Evolutionary conservation across 257 asterid genomes (phyloP).

Genomic region (Voacanga thouarsii): DNA sequence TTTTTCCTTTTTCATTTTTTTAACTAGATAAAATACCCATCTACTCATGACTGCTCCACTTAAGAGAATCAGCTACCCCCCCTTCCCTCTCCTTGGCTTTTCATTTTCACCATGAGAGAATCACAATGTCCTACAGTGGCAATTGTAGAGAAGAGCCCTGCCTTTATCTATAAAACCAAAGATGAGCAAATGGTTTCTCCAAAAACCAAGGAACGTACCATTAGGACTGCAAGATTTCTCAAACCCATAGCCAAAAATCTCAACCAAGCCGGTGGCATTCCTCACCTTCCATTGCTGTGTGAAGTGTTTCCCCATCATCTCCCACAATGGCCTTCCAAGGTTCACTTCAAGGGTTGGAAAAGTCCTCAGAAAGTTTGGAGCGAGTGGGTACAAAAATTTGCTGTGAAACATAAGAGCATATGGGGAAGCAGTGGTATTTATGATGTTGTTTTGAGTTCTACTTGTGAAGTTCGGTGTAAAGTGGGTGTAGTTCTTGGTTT

Average conservation of each 20-base stretch:
- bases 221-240: constrained; percentile 10
- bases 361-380: constrained; percentile 25
- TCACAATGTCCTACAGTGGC: neutral
- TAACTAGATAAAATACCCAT: no score
- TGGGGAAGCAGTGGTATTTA: constrained; percentile 39
- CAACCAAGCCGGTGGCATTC: neutral
- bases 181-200: neutral
- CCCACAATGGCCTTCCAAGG: constrained; percentile 6
- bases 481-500: constrained; percentile 25
- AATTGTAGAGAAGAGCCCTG: neutral
- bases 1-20: no score
- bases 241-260: neutral
- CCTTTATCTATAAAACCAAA: neutral
- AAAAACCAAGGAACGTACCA: neutral
- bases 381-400: constrained; percentile 29
- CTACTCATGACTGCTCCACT: no score
- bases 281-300: neutral
- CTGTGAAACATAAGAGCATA: neutral
- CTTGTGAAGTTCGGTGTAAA: constrained; percentile 3
- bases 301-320: neutral
- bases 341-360: constrained; percentile 21
- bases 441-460: constrained; percentile 29
- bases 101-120: neutral
- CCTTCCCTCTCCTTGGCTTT: neutral
- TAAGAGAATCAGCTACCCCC: no score